phyloP scores from a whole-genome alignment of 2,329 filamentous ascomycete genomes.

The Mariannaea elegans region DNA sequence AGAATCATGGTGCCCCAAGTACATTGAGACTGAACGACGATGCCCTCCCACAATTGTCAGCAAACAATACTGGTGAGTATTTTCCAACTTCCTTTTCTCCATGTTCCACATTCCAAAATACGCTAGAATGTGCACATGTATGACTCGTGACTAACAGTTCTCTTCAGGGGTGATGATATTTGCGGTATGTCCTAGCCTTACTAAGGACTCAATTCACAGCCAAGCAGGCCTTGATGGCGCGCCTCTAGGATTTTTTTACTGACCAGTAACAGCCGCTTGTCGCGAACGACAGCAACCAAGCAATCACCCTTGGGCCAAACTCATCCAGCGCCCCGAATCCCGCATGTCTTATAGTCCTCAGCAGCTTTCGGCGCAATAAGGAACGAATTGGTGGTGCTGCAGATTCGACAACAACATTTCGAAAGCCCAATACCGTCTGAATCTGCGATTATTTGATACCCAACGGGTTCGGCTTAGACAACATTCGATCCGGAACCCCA shows the following conservation, averaged over 20 bases:
- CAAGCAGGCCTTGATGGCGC: slow-evolving; percentile 14
- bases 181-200: slow-evolving; percentile 49
- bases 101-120: slow-evolving; percentile 4
- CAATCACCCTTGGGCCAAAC: slow-evolving; percentile 50
- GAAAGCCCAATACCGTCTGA: no score
- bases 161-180: slow-evolving; percentile 53
- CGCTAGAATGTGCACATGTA: slow-evolving; percentile 10
- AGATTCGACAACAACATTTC: background rate
- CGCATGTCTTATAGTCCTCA: slow-evolving; percentile 37
- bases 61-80: slow-evolving; percentile 55
- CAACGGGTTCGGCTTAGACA: slow-evolving; percentile 14
- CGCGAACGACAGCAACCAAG: slow-evolving; percentile 51
- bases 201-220: slow-evolving; percentile 25
- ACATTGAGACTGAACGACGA: slow-evolving; percentile 54
- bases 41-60: slow-evolving; percentile 55
- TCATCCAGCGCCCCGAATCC: slow-evolving; percentile 47
- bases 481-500: background rate
- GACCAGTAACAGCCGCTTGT: slow-evolving; percentile 46
- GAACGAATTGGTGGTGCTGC: background rate
- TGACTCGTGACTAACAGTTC: slow-evolving; percentile 35
- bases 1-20: slow-evolving; percentile 56
- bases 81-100: background rate
- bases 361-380: slow-evolving; percentile 43
- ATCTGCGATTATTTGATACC: slow-evolving; percentile 12
- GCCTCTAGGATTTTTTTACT: slow-evolving; percentile 22